phyloP scores from a whole-genome alignment of 257 asterid species.

The Primulina tabacum region DNA sequence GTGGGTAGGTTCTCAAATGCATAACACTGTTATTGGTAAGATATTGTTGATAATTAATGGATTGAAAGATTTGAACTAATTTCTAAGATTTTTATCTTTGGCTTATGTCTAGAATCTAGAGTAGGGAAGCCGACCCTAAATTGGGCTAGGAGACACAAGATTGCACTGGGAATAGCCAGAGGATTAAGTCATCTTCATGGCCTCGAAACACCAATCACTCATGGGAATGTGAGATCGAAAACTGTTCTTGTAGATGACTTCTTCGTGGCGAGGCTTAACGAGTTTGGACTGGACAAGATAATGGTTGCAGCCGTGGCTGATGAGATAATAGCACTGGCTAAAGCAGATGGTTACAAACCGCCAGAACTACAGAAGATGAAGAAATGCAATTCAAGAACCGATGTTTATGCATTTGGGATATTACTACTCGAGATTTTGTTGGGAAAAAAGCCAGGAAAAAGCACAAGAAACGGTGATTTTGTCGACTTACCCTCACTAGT shows the following conservation, averaged over 20 bases:
- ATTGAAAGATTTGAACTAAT: slow-evolving; percentile 6
- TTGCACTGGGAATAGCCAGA: slow-evolving; percentile 78
- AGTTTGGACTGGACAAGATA: slow-evolving; percentile 84
- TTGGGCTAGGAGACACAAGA: slow-evolving; percentile 96
- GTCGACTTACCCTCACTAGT: slow-evolving; percentile 84
- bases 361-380: slow-evolving; percentile 95
- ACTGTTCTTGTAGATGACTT: slow-evolving; percentile 83
- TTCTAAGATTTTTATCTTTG: slow-evolving; percentile 10
- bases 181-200: slow-evolving; percentile 89
- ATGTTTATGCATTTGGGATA: slow-evolving; percentile 88
- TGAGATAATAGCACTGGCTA: slow-evolving; percentile 67
- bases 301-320: slow-evolving; percentile 84
- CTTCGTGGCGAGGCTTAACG: slow-evolving; percentile 78
- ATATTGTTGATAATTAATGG: not conserved
- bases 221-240: slow-evolving; percentile 82
- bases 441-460: slow-evolving; percentile 73
- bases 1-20: slow-evolving; percentile 5
- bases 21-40: not conserved
- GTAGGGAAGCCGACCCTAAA: slow-evolving; percentile 81
- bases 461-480: slow-evolving; percentile 58
- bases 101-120: slow-evolving; percentile 59
- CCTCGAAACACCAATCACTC: slow-evolving; percentile 83
- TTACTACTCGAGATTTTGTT: slow-evolving; percentile 78
- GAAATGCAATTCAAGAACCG: slow-evolving; percentile 79
- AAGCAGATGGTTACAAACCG: slow-evolving; percentile 84